A percentile compares a stretch with the other conserved stretches of the same genome.
phyloP scores from a whole-genome alignment of 2,329 filamentous ascomycete species.

The Myriosclerotinia duriaeana region DNA sequence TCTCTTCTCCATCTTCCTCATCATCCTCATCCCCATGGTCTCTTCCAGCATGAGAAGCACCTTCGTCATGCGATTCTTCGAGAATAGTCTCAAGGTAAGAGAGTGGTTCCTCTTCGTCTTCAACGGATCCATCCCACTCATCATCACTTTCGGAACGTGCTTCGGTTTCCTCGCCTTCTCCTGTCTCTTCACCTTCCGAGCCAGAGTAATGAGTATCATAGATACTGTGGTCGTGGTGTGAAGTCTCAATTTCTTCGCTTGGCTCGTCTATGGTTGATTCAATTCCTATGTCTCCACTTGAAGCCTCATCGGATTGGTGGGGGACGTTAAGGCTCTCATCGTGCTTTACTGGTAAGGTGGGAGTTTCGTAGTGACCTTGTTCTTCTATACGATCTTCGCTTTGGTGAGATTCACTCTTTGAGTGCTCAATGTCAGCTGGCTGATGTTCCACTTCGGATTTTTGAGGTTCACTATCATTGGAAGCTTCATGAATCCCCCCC shows the following conservation, averaged over 20 bases:
- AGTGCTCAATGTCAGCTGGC: neutral
- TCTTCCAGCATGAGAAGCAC: neutral
- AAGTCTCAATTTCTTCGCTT: neutral
- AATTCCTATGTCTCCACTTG: neutral
- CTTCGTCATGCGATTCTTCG: slow-evolving; percentile 11
- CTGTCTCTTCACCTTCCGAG: neutral
- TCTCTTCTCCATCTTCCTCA: neutral
- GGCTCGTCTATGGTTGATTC: neutral
- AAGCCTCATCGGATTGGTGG: neutral
- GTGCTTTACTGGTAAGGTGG: neutral
- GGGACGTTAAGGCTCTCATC: neutral
- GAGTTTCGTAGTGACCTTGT: neutral
- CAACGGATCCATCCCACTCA: slow-evolving; percentile 1
- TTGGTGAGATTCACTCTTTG: neutral
- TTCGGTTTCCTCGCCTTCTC: slow-evolving; percentile 1
- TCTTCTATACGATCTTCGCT: neutral
- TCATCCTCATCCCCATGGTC: neutral
- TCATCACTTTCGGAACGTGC: neutral
- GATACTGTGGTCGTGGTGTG: neutral
- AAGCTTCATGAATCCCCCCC: neutral
- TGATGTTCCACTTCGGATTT: neutral
- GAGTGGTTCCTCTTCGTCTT: neutral
- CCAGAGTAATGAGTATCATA: neutral
- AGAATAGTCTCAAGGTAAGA: slow-evolving; percentile 21
- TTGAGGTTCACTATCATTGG: neutral